Evolutionary conservation across 2,329 filamentous ascomycete genomes (phyloP).

Genomic region (Beauveria caledonica): DNA sequence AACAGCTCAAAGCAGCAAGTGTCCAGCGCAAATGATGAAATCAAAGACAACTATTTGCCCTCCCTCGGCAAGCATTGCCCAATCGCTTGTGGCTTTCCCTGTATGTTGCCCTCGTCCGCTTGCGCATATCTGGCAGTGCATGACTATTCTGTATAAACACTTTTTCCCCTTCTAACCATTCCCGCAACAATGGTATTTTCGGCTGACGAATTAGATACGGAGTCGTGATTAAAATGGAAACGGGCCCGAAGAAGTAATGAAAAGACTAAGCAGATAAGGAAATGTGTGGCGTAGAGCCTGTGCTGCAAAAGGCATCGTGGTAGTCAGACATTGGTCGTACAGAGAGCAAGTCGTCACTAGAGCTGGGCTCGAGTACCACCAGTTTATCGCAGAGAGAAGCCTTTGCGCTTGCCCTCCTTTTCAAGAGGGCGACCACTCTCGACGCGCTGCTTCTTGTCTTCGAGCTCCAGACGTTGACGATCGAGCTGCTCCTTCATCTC

Average conservation of each 20-base stretch:
- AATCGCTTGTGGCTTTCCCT: background rate
- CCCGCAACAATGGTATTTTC: constrained; percentile 12
- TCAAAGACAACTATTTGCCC: background rate
- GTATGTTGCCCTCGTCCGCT: background rate
- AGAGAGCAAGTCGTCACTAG: constrained; percentile 20
- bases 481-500: constrained; percentile 99
- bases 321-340: constrained; percentile 49
- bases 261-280: constrained; percentile 35
- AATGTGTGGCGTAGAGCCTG: constrained; percentile 47
- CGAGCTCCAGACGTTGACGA: constrained; percentile 85
- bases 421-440: constrained; percentile 94
- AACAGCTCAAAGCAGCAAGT: constrained; percentile 7
- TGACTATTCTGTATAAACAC: constrained; percentile 13
- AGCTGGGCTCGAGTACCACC: constrained; percentile 16
- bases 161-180: constrained; percentile 11
- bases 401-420: constrained; percentile 98
- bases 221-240: constrained; percentile 33
- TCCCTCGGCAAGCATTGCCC: background rate
- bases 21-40: background rate
- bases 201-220: constrained; percentile 26
- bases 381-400: constrained; percentile 90
- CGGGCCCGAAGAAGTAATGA: constrained; percentile 26
- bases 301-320: constrained; percentile 51
- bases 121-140: constrained; percentile 11
- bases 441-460: constrained; percentile 95